Conservation (phyloP, 805 yeast species). For the Clavispora phyllophila region DNA sequence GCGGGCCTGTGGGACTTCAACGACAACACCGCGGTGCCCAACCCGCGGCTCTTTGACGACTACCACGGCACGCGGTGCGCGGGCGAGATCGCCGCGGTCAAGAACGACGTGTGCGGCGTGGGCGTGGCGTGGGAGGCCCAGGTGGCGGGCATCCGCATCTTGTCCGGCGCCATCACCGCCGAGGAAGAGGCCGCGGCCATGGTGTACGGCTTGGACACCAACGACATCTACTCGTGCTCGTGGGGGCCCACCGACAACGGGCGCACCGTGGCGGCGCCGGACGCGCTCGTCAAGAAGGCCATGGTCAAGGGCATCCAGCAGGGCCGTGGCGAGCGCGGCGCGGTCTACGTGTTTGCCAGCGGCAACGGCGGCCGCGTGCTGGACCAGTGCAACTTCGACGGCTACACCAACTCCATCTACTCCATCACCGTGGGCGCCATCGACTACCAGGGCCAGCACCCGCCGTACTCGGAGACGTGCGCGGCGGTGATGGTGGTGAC, state of each 20-base stretch:
- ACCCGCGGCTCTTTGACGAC: conserved; percentile 76
- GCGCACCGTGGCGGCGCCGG: conserved; percentile 78
- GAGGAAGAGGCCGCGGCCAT: conserved; percentile 91
- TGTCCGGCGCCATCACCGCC: conserved; percentile 72
- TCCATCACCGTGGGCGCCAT: conserved; percentile 94
- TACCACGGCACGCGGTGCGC: conserved; percentile 97
- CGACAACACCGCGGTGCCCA: conserved; percentile 67
- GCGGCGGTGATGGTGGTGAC: conserved; percentile 93
- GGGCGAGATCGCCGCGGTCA: conserved; percentile 91
- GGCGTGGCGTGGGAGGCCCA: conserved; percentile 90
- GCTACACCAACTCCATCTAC: conserved; percentile 92
- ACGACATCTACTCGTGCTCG: conserved; percentile 93
- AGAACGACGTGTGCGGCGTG: conserved; percentile 85
- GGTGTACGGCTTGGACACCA: conserved; percentile 71
- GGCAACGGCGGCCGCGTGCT: conserved; percentile 85
- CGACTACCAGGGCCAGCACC: conserved; percentile 82
- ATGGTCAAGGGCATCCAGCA: conserved; percentile 77
- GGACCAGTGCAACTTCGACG: conserved; percentile 95
- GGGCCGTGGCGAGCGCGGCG: conserved; percentile 79
- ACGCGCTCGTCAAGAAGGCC: conserved; percentile 70
- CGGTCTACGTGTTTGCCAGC: conserved; percentile 89
- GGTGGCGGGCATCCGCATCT: conserved; percentile 85
- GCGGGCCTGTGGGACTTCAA: conserved; percentile 95
- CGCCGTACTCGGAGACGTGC: conserved; percentile 87
- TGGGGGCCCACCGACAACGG: conserved; percentile 99